A percentile compares a stretch with the other conserved stretches of the same genome.
Conservation (phyloP, 1,284 basidiomycete genomes). For the Gymnopus androsaceus region DNA sequence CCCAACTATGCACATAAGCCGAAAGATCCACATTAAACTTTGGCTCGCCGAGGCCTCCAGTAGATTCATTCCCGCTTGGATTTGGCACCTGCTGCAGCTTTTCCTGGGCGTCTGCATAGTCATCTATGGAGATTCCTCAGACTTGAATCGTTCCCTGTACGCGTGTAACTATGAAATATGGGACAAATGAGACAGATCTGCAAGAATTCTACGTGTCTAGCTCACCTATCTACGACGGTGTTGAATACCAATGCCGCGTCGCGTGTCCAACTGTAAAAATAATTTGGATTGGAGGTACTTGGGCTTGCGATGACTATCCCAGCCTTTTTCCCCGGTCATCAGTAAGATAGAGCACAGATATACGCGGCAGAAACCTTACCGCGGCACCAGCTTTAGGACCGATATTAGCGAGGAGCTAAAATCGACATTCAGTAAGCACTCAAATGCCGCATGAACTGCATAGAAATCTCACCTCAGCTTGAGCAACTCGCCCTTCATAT, state of each 20-base stretch:
- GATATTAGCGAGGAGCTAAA: conserved; percentile 63
- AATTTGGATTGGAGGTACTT: conserved; percentile 49
- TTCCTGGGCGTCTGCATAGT: conserved; percentile 48
- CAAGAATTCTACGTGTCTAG: not conserved
- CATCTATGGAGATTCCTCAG: conserved; percentile 47
- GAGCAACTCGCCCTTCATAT: too few relatives aligned
- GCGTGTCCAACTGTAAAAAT: conserved; percentile 56
- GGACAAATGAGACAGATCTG: too few relatives aligned
- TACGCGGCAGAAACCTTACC: conserved; percentile 41
- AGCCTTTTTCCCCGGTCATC: too few relatives aligned
- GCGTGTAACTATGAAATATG: conserved; percentile 38
- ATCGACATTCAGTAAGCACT: not conserved
- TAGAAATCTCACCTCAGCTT: too few relatives aligned
- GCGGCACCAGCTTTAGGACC: conserved; percentile 57
- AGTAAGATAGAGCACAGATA: not conserved
- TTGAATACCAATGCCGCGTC: conserved; percentile 58
- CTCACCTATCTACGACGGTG: conserved; percentile 47
- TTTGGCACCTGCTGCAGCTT: conserved; percentile 55
- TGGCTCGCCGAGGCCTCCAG: conserved; percentile 65
- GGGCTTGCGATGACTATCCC: conserved; percentile 61
- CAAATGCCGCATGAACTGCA: not conserved
- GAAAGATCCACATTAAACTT: conserved; percentile 57
- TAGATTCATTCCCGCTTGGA: conserved; percentile 59
- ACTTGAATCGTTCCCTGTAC: conserved; percentile 32
- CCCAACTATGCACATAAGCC: conserved; percentile 59